Conservation (phyloP, 2,329 filamentous ascomycete species). For the Neopestalotiopsis sp. region DNA sequence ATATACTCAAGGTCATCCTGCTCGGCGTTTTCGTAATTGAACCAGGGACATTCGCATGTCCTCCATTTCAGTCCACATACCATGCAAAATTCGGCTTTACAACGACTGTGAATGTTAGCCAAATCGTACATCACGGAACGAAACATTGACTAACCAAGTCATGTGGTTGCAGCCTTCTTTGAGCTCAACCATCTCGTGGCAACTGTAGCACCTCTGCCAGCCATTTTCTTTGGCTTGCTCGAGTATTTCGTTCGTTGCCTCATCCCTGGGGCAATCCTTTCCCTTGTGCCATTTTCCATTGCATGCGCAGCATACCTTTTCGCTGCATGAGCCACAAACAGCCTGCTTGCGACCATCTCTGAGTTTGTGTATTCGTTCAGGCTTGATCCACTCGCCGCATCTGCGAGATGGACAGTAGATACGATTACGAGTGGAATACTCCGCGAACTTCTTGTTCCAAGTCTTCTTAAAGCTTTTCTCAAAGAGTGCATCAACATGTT, state of each 20-base stretch:
- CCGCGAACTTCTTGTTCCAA: slow-evolving; percentile 83
- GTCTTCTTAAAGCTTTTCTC: slow-evolving; percentile 74
- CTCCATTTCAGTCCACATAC: slow-evolving; percentile 84
- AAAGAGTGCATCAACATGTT: slow-evolving; percentile 79
- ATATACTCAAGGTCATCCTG: slow-evolving; percentile 61
- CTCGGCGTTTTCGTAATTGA: slow-evolving; percentile 66
- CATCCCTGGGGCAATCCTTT: slow-evolving; percentile 73
- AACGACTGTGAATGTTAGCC: slow-evolving; percentile 56
- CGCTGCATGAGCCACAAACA: slow-evolving; percentile 73
- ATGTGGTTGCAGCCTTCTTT: slow-evolving; percentile 89
- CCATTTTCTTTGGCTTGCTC: slow-evolving; percentile 70
- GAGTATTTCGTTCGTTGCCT: slow-evolving; percentile 68
- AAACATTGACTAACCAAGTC: slow-evolving; percentile 68
- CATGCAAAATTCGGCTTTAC: slow-evolving; percentile 87
- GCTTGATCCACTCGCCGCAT: slow-evolving; percentile 83
- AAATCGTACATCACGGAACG: background rate
- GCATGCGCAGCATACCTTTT: slow-evolving; percentile 76
- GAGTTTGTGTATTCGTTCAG: slow-evolving; percentile 67
- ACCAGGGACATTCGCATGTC: slow-evolving; percentile 81
- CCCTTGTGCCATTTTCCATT: slow-evolving; percentile 75
- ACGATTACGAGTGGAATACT: slow-evolving; percentile 75
- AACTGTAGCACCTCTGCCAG: slow-evolving; percentile 79
- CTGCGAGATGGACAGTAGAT: slow-evolving; percentile 76
- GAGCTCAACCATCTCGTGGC: slow-evolving; percentile 76
- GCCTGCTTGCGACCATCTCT: slow-evolving; percentile 67